Conservation (phyloP, 495 filamentous ascomycete species). For the Penicillium steckii region DNA sequence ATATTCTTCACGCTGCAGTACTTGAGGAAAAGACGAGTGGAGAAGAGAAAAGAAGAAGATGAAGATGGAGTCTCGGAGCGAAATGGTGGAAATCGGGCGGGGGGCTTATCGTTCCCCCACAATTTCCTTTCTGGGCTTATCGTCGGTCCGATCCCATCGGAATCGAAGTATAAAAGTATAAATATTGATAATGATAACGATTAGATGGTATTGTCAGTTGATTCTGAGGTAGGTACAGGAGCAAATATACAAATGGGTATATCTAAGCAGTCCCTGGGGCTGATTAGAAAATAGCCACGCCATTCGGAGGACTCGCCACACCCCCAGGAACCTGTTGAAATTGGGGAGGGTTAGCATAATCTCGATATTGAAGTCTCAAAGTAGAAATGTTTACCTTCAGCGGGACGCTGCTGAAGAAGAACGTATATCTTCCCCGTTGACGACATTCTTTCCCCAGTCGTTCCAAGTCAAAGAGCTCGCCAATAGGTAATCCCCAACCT, state of each 20-base stretch:
- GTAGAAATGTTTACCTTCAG: slow-evolving; percentile 3
- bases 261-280: too few species aligned
- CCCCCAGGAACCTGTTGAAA: slow-evolving; percentile 37
- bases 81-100: too few species aligned
- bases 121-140: background rate
- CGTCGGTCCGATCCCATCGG: background rate
- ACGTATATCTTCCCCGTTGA: slow-evolving; percentile 36
- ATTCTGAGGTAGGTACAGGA: too few species aligned
- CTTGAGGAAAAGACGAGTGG: too few species aligned
- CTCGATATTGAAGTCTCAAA: background rate
- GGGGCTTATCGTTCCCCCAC: background rate
- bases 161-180: too few species aligned
- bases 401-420: slow-evolving; percentile 43
- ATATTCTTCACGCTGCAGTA: too few species aligned
- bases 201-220: too few species aligned
- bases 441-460: slow-evolving; percentile 46
- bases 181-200: too few species aligned
- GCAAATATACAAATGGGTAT: too few species aligned
- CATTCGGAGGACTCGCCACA: slow-evolving; percentile 37
- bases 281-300: slow-evolving; percentile 31
- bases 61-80: too few species aligned
- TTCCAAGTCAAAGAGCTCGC: slow-evolving; percentile 36
- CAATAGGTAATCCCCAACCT: slow-evolving; percentile 20
- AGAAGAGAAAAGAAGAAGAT: too few species aligned
- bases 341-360: background rate